Conservation (phyloP, 805 yeast species). For the Candida gorgasii region DNA sequence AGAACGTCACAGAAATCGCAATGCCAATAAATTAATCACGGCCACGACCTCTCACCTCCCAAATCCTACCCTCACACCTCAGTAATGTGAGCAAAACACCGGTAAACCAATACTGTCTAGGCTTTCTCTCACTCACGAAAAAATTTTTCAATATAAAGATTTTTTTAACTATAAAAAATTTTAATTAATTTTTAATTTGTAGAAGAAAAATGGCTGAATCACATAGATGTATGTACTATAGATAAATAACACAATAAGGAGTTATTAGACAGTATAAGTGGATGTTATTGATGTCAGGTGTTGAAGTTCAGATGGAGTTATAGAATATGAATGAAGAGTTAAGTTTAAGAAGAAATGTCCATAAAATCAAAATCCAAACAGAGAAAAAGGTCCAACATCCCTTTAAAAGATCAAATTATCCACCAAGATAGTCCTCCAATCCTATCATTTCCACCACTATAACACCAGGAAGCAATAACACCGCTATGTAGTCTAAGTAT, state of each 20-base stretch:
- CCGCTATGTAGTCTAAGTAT: not conserved
- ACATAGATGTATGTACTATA: slow-evolving; percentile 84
- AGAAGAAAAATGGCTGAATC: slow-evolving; percentile 81
- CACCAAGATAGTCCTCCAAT: no score
- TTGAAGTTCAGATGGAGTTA: not conserved
- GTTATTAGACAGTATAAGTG: not conserved
- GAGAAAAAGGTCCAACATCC: no score
- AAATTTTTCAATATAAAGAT: slow-evolving; percentile 12
- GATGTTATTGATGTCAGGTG: not conserved
- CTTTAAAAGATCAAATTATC: no score
- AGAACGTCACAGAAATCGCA: no score
- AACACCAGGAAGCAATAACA: no score
- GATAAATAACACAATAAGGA: not conserved
- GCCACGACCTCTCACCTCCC: not conserved
- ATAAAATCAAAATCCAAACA: slow-evolving; percentile 3
- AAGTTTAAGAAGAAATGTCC: no score
- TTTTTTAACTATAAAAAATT: slow-evolving; percentile 10
- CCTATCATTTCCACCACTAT: no score
- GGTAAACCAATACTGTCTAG: slow-evolving; percentile 9
- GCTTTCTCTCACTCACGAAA: slow-evolving; percentile 2
- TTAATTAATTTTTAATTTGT: slow-evolving; percentile 15
- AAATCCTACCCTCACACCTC: not conserved
- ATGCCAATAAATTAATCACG: not conserved
- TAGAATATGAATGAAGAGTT: not conserved
- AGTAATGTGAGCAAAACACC: not conserved